phyloP scores from a whole-genome alignment of 345 rosid species.

The Viola odorata region DNA sequence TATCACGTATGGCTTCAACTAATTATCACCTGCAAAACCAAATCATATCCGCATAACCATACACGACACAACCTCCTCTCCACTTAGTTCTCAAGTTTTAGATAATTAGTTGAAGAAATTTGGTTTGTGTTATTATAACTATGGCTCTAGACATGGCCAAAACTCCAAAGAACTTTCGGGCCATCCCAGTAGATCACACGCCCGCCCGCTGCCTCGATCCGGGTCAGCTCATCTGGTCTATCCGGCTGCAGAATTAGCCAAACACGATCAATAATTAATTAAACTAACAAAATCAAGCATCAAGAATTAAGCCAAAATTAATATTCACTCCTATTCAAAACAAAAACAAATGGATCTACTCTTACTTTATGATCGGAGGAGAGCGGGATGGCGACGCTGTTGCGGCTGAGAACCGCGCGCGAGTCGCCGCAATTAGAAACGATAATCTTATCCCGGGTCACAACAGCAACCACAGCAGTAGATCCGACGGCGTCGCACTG shows the following conservation, averaged over 20 bases:
- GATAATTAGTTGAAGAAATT: background rate
- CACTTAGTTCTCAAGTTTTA: too few species aligned
- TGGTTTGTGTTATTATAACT: slow-evolving; percentile 30
- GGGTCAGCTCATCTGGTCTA: slow-evolving; percentile 67
- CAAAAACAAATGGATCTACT: background rate
- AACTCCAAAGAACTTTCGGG: slow-evolving; percentile 71
- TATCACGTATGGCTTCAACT: slow-evolving; percentile 83
- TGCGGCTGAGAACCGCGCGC: slow-evolving; percentile 77
- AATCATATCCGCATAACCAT: background rate
- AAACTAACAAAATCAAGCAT: background rate
- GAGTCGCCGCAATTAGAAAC: slow-evolving; percentile 90
- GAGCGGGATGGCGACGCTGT: slow-evolving; percentile 65
- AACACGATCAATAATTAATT: background rate
- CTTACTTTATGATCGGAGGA: slow-evolving; percentile 76
- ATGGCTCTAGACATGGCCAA: slow-evolving; percentile 92
- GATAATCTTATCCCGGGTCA: slow-evolving; percentile 57
- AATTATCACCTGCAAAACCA: slow-evolving; percentile 62
- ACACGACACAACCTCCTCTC: background rate
- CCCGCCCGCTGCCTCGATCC: slow-evolving; percentile 75
- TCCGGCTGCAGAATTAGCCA: slow-evolving; percentile 50
- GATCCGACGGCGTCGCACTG: slow-evolving; percentile 89
- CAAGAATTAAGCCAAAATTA: background rate
- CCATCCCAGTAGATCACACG: slow-evolving; percentile 91
- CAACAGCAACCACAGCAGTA: slow-evolving; percentile 66
- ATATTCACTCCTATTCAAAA: background rate